phyloP scores from a whole-genome alignment of 176 grass and related monocot species.

The Areca catechu region DNA sequence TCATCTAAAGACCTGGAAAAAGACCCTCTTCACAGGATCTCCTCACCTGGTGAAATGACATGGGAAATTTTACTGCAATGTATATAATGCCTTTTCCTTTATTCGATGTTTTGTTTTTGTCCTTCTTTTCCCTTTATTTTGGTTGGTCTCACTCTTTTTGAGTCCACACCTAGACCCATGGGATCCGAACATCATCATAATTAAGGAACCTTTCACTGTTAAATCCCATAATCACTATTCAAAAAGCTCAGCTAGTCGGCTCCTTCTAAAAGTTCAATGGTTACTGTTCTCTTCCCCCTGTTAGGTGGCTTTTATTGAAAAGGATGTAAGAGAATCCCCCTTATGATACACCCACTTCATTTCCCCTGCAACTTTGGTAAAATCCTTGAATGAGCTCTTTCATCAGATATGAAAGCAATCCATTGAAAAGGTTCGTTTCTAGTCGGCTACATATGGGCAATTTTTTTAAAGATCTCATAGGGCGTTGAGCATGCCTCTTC shows the following conservation, averaged over 20 bases:
- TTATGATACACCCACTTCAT: not conserved
- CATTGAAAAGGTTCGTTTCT: not conserved
- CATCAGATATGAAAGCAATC: constrained; percentile 1
- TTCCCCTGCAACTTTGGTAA: not conserved
- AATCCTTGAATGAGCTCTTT: not conserved
- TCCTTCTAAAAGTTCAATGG: not conserved
- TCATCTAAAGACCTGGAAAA: not conserved
- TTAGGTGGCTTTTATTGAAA: constrained; percentile 7
- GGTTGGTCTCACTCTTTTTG: not conserved
- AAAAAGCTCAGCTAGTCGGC: not conserved
- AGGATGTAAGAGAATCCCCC: not conserved
- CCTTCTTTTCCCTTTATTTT: too few species aligned
- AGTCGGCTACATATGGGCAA: too few species aligned
- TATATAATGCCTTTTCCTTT: not conserved
- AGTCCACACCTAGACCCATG: not conserved
- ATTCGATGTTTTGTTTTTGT: too few species aligned
- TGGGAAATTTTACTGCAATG: not conserved
- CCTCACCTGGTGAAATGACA: constrained; percentile 1
- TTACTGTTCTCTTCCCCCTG: too few species aligned
- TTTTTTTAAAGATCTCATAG: too few species aligned
- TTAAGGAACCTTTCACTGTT: not conserved
- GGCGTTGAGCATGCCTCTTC: too few species aligned
- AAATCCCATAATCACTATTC: not conserved
- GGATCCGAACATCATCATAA: constrained; percentile 1
- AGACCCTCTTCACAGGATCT: constrained; percentile 5